These are phyloP conservation scores for Globisporangium cederbergense DNA, from an alignment of 352 stramenopile genomes.

Conservation along the genomic window DNA sequence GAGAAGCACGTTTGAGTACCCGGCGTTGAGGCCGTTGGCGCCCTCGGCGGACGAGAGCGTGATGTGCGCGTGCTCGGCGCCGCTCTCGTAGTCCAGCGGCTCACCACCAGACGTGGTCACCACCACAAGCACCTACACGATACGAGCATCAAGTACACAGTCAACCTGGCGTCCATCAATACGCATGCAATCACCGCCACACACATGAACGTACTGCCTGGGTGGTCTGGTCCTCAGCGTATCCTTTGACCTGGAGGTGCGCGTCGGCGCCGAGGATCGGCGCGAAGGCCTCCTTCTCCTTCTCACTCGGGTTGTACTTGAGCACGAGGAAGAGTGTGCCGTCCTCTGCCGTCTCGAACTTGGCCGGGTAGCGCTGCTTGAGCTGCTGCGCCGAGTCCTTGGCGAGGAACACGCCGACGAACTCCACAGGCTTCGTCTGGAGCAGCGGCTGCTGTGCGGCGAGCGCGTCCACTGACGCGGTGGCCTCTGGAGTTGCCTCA, in stretches of 20 bases:
- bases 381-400: conserved; percentile 48
- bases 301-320: conserved; percentile 66
- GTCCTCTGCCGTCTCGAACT: conserved; percentile 29
- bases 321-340: conserved; percentile 67
- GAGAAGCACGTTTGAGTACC: conserved; percentile 71
- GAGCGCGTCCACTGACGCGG: not conserved
- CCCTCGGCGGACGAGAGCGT: conserved; percentile 53
- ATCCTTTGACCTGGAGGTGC: conserved; percentile 58
- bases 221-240: conserved; percentile 60
- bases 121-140: conserved; percentile 44
- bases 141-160: not conserved
- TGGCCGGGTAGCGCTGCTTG: conserved; percentile 49
- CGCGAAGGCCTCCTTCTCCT: conserved; percentile 73
- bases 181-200: not conserved
- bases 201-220: conserved; percentile 38
- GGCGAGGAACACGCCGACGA: conserved; percentile 75
- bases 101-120: conserved; percentile 68
- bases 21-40: conserved; percentile 38
- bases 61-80: conserved; percentile 48
- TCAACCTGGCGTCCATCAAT: not conserved
- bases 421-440: conserved; percentile 41
- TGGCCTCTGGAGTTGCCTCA: conserved; percentile 15
- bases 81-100: conserved; percentile 45
- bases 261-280: conserved; percentile 59
- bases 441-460: not conserved